Evolutionary conservation across 2,329 filamentous ascomycete genomes (phyloP).

Genomic region (Fusarium palustre): DNA sequence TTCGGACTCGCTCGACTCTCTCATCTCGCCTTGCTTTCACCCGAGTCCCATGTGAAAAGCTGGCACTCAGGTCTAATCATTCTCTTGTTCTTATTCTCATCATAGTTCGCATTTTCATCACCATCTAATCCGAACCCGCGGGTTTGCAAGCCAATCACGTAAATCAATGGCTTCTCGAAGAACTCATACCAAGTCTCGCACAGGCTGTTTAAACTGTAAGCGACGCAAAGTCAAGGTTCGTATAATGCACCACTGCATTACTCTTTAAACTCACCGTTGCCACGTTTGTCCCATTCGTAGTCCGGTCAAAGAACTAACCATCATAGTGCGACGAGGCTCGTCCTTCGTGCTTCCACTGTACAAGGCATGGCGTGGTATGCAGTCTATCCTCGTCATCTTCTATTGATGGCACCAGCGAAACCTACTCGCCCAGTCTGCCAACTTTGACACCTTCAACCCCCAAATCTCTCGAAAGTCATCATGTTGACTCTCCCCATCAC

Average conservation of each 20-base stretch:
- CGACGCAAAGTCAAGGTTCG: slow-evolving; percentile 51
- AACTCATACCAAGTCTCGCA: slow-evolving; percentile 52
- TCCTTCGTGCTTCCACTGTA: slow-evolving; percentile 50
- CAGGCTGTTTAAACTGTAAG: slow-evolving; percentile 50
- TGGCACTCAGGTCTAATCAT: background rate
- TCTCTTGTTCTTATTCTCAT: slow-evolving; percentile 11
- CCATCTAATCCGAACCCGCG: slow-evolving; percentile 38
- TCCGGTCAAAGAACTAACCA: slow-evolving; percentile 11
- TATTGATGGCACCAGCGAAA: background rate
- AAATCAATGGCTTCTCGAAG: slow-evolving; percentile 43
- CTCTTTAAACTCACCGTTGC: background rate
- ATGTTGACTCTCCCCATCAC: slow-evolving; percentile 13
- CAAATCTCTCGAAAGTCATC: slow-evolving; percentile 13
- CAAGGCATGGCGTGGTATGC: slow-evolving; percentile 46
- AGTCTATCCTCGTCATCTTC: slow-evolving; percentile 39
- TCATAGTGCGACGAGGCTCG: slow-evolving; percentile 46
- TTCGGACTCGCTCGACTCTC: slow-evolving; percentile 1
- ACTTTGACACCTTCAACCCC: slow-evolving; percentile 32
- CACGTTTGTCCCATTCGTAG: background rate
- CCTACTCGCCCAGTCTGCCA: slow-evolving; percentile 19
- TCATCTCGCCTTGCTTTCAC: slow-evolving; percentile 10
- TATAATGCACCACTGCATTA: background rate
- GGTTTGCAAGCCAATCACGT: slow-evolving; percentile 15
- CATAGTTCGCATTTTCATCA: slow-evolving; percentile 8
- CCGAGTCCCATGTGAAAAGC: slow-evolving; percentile 17